Evolutionary conservation across 257 asterid species (phyloP), one percentile per base, ranked within the genome.

Genomic region (Buddleja alternifolia): DNA sequence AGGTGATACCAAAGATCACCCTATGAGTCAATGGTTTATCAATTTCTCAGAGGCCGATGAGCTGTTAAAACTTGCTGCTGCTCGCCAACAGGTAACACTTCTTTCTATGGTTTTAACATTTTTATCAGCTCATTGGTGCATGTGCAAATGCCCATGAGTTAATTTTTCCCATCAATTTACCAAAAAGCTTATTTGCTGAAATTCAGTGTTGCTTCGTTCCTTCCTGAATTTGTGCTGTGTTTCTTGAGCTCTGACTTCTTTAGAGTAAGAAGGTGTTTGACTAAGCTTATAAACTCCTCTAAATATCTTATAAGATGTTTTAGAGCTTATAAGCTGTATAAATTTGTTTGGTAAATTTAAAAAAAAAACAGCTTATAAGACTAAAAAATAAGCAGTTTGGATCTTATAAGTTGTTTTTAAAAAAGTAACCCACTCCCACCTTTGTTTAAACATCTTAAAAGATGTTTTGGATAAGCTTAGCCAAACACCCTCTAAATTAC

Each of bases 21-120:
- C 86, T 1, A 80, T 83, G 70, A 74, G 72, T 69, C 93, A 81
- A 64, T 89, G 95, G 92, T 89, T 85, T 71, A 56, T 67, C 74
- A 87, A 82, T 78, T 89, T 87, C 84, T 89, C 96, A 1, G 95
- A 89, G 86, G 95, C 95, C 54, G 96, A 87, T 71, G 96, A 89
- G 81, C 89, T 87, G 50, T 78, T 87, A 66, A 85, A 85, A 70
- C 92, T 87, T 69, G 81, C 96, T 16, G 88, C 80, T 69, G 92
- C 95, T 73, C 92, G 95, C 54, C 92, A 89, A 73, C 91, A 77
- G 92, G 96, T 89, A 56, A 67, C 64, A 16, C 25, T 10, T 41
- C 12, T 48, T 47, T 29, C 3, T 24, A 19, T 41, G 47, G 17
- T 15, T 14, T 20, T 41, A 2, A 57, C 55, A 50, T 46, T 63